phyloP scores from a whole-genome alignment of 352 stramenopile genomes.

The Globisporangium viniferum region DNA sequence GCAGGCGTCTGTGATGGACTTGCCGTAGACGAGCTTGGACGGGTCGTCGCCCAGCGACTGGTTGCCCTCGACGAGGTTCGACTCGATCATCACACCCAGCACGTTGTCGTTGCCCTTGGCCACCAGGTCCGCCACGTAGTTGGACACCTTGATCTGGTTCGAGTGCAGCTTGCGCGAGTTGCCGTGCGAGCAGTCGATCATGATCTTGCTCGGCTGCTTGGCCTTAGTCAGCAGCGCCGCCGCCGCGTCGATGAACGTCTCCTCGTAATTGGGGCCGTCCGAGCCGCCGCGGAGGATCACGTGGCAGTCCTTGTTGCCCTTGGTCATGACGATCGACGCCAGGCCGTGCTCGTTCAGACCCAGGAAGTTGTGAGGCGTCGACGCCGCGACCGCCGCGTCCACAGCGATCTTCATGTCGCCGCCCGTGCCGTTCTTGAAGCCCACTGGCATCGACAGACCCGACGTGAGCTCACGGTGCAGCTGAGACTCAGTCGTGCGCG shows the following conservation, averaged over 20 bases:
- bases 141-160: slow-evolving; percentile 80
- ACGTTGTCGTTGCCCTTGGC: slow-evolving; percentile 62
- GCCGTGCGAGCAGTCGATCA: slow-evolving; percentile 88
- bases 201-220: slow-evolving; percentile 70
- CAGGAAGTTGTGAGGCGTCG: slow-evolving; percentile 78
- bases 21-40: slow-evolving; percentile 74
- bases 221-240: slow-evolving; percentile 60
- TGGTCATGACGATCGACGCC: slow-evolving; percentile 79
- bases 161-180: slow-evolving; percentile 83
- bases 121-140: slow-evolving; percentile 63
- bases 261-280: slow-evolving; percentile 77
- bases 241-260: slow-evolving; percentile 65
- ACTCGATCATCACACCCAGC: slow-evolving; percentile 88
- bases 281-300: slow-evolving; percentile 79
- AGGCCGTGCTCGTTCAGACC: slow-evolving; percentile 80
- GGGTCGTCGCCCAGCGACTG: slow-evolving; percentile 70
- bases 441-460: slow-evolving; percentile 86
- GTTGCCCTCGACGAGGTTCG: slow-evolving; percentile 84
- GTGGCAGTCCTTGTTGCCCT: slow-evolving; percentile 83
- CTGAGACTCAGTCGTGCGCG: slow-evolving; percentile 84
- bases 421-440: slow-evolving; percentile 90
- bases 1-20: slow-evolving; percentile 87
- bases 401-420: slow-evolving; percentile 82
- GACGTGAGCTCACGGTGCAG: slow-evolving; percentile 88
- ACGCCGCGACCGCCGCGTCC: slow-evolving; percentile 65